Percentiles rank a stretch among this genome's conserved stretches.
Evolutionary conservation across 495 filamentous ascomycete species (phyloP).

Genomic region (Neurospora pannonica): DNA sequence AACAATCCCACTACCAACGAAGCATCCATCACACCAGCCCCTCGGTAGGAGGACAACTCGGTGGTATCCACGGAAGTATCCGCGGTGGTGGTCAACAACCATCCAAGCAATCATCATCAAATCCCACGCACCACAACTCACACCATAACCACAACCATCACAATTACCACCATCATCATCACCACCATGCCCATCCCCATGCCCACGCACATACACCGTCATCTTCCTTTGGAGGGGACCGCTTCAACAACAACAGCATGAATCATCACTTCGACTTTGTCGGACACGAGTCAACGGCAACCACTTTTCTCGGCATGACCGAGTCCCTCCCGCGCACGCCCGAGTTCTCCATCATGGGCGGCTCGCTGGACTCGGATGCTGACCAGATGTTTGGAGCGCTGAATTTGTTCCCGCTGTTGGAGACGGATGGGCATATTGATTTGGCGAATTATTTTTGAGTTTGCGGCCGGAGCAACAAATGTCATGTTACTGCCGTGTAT

Average conservation of each 20-base stretch:
- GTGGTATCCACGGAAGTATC: not conserved
- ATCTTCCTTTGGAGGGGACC: too few relatives aligned
- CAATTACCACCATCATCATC: not conserved
- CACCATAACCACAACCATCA: not conserved
- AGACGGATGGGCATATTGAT: constrained; percentile 35
- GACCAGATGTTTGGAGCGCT: constrained; percentile 33
- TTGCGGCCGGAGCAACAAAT: not conserved
- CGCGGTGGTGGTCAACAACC: not conserved
- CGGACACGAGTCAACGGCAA: not conserved
- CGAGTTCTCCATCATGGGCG: constrained; percentile 16
- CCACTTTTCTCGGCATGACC: constrained; percentile 16
- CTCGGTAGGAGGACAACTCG: not conserved
- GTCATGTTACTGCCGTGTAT: too few relatives aligned
- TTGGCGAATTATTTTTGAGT: constrained; percentile 30
- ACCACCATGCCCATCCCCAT: not conserved
- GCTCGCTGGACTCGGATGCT: constrained; percentile 16
- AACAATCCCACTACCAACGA: not conserved
- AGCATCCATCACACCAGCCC: not conserved
- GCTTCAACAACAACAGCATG: not conserved
- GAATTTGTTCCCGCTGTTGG: constrained; percentile 34
- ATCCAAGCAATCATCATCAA: not conserved
- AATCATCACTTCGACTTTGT: not conserved
- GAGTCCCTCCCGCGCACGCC: constrained; percentile 13
- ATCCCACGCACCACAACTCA: not conserved
- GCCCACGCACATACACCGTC: not conserved